Conservation (phyloP, 352 stramenopile species). For the Globisporangium uncinulatum region DNA sequence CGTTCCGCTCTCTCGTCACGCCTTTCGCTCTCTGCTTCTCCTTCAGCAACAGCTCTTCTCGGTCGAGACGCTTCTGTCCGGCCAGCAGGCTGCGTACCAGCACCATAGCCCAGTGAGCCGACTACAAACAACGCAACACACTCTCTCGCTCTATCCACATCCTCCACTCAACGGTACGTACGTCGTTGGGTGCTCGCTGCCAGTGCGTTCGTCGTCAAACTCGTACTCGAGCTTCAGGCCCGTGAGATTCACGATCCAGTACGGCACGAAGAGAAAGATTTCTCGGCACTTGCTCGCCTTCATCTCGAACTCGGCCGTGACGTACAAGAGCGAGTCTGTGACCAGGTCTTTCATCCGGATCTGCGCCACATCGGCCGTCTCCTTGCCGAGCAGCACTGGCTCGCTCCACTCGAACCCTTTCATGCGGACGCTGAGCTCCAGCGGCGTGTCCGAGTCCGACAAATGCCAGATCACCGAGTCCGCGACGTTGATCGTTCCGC, state of each 20-base stretch:
- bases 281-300: conserved; percentile 55
- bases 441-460: conserved; percentile 66
- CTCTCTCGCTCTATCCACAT: no score
- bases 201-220: conserved; percentile 70
- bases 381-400: conserved; percentile 40
- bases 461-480: conserved; percentile 83
- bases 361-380: conserved; percentile 46
- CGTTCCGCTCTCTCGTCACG: conserved; percentile 35
- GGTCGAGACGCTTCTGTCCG: conserved; percentile 70
- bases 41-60: conserved; percentile 71
- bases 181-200: conserved; percentile 60
- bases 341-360: conserved; percentile 80
- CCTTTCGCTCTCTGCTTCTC: conserved; percentile 41
- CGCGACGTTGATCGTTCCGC: conserved; percentile 68
- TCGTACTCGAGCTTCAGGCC: conserved; percentile 80
- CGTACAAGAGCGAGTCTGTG: conserved; percentile 64
- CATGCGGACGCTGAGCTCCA: conserved; percentile 74
- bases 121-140: background rate
- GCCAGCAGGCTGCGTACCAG: conserved; percentile 39
- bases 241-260: conserved; percentile 87
- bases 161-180: conserved; percentile 15
- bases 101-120: conserved; percentile 2
- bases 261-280: conserved; percentile 80
- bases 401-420: conserved; percentile 87
- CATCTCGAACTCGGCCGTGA: conserved; percentile 57